Evolutionary conservation across 257 asterid species (phyloP).

Genomic region (Capsicum baccatum): DNA sequence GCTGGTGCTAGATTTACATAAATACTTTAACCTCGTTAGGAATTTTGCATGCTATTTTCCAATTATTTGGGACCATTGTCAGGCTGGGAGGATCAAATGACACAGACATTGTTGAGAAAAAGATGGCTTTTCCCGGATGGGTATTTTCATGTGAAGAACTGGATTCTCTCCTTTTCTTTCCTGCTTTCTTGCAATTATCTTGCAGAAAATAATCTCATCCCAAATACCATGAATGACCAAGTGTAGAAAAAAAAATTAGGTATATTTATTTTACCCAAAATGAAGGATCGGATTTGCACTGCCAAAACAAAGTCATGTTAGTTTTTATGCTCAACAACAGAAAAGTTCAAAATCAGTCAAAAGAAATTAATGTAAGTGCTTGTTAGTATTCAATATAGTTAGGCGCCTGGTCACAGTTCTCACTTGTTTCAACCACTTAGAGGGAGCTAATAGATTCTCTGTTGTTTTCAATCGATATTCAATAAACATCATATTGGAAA

Average conservation of each 20-base stretch:
- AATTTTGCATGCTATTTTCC: too few species aligned
- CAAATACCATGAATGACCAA: not conserved
- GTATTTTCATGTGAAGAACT: too few species aligned
- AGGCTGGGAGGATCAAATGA: too few species aligned
- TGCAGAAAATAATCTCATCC: not conserved
- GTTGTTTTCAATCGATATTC: not conserved
- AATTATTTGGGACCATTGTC: too few species aligned
- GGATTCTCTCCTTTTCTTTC: too few species aligned
- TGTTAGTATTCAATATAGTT: not conserved
- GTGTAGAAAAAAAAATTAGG: not conserved
- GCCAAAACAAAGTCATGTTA: not conserved
- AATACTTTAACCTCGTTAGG: too few species aligned
- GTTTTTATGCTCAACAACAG: not conserved
- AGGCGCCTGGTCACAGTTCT: not conserved
- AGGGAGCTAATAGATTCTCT: not conserved
- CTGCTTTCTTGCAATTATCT: too few species aligned
- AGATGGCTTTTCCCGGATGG: too few species aligned
- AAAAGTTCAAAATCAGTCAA: not conserved
- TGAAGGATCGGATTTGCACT: not conserved
- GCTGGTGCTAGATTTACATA: not conserved
- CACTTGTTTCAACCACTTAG: not conserved
- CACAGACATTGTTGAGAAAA: too few species aligned
- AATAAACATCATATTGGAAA: not conserved
- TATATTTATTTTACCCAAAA: too few species aligned
- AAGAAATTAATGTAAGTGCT: too few species aligned